A percentile compares a stretch with the other conserved stretches of the same genome.
phyloP scores from a whole-genome alignment of 2,329 filamentous ascomycete species.

The Colletotrichum orchidophilum region DNA sequence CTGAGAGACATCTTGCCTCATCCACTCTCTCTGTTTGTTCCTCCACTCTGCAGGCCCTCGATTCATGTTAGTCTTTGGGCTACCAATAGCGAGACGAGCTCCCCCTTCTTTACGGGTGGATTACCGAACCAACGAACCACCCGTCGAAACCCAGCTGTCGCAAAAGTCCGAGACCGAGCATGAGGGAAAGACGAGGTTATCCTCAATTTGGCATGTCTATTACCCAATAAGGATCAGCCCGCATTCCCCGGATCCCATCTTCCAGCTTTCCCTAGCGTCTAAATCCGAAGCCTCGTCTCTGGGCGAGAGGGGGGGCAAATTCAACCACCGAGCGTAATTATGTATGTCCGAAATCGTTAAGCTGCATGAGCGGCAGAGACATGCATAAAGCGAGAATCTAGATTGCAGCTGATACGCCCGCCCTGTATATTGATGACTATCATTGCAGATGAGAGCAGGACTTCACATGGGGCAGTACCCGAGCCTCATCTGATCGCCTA shows the following conservation, averaged over 20 bases:
- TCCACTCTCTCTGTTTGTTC: background rate
- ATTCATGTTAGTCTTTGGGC: background rate
- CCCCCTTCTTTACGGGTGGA: background rate
- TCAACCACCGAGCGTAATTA: background rate
- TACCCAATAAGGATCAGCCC: background rate
- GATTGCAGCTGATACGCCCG: conserved; percentile 9
- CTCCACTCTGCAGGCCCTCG: background rate
- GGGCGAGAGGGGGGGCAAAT: background rate
- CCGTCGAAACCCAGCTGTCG: conserved; percentile 15
- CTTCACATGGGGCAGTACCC: background rate
- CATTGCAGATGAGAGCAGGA: background rate
- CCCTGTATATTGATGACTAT: background rate
- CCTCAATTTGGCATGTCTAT: background rate
- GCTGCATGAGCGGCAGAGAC: conserved; percentile 26
- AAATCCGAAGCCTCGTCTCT: conserved; percentile 6
- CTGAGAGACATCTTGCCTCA: conserved; percentile 4
- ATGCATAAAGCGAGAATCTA: conserved; percentile 8
- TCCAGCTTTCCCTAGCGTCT: conserved; percentile 28
- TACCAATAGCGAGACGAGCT: background rate
- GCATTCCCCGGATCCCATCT: conserved; percentile 31
- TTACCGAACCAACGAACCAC: background rate
- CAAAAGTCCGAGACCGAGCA: conserved; percentile 26
- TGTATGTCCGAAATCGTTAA: conserved; percentile 14
- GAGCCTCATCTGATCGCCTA: conserved; percentile 1
- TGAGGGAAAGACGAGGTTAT: background rate